Base-by-base conservation (phyloP, 768 basidiomycete species). In the Panaeolus papilionaceus region DNA sequence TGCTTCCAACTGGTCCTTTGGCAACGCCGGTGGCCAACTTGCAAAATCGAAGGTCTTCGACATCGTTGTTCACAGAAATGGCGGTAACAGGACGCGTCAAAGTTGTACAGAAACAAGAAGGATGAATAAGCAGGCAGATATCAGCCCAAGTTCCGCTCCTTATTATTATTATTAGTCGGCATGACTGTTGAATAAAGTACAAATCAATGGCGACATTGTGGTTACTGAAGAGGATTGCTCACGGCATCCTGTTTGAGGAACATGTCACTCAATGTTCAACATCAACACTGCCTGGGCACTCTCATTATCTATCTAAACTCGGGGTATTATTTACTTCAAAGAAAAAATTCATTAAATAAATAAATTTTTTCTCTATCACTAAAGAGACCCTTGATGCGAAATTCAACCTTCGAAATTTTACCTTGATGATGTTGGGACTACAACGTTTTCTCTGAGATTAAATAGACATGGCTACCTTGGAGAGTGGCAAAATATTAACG, bases 11-110 rank as follows among this genome's bases (percentile, higher is more conserved):
- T 95, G 89, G 8, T 74, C 77, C 7, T 86, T 78, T 1, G 88
- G 80, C 26, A 96, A 76, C 1, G 76, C 68, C 2, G 96, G 96
- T 0, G 95, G 95, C 96, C 96, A 97, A 64, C 79, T 73, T 20
- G 85, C 77, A 68, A 85, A 87, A 62, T 82, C 78, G 72, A 88
- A 88, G 28, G 70, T 64, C 28, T 68, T 51, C 11, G 74, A 63
- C 72, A 76, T 75, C 69, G 68, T 70, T 63, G 61, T 63, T 61
- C 62, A 6, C 42, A 14, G 44, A 16, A 37, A n/a, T 49, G 40
- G 16, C 16, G 38, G 61, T 38, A 23, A 2, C 3, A n/a, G 14
- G 47, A 37, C 9, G 14, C 44, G 26, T 12, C 11, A 28, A 33
- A 26, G 49, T 20, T 4, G 38, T 45, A 61, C 63, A 9, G 18